phyloP scores from a whole-genome alignment of 805 yeast species.

The Millerago galiae region DNA sequence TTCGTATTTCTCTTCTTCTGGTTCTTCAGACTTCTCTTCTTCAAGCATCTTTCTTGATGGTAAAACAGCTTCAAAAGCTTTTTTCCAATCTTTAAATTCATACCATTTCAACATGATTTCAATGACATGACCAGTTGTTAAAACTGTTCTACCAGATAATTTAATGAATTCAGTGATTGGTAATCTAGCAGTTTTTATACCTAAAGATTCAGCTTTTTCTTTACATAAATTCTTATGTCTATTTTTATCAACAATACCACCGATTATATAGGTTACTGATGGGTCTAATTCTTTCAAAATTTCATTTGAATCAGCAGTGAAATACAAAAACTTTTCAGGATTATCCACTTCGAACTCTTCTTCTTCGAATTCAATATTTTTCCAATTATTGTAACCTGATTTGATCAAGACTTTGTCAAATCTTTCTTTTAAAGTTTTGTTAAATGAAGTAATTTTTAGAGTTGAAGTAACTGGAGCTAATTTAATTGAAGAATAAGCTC shows the following conservation, averaged over 20 bases:
- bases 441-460: conserved; percentile 57
- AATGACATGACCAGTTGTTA: conserved; percentile 94
- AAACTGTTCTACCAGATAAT: conserved; percentile 77
- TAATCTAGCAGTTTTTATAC: conserved; percentile 65
- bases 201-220: conserved; percentile 70
- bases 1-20: neutral
- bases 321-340: conserved; percentile 46
- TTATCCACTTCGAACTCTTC: conserved; percentile 26
- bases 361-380: conserved; percentile 45
- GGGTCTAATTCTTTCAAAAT: conserved; percentile 56
- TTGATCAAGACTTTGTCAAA: conserved; percentile 55
- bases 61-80: conserved; percentile 78
- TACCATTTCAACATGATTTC: conserved; percentile 79
- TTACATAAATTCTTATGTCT: conserved; percentile 76
- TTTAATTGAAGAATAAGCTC: conserved; percentile 76
- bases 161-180: conserved; percentile 85
- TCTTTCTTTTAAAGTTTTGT: conserved; percentile 56
- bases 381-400: conserved; percentile 62
- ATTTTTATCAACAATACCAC: conserved; percentile 96
- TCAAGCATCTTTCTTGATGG: conserved; percentile 60
- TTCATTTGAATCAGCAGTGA: conserved; percentile 84
- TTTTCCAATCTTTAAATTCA: conserved; percentile 75
- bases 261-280: conserved; percentile 76
- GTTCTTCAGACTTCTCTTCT: neutral
- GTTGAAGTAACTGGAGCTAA: conserved; percentile 51